Conservation (phyloP, 2,329 filamentous ascomycete genomes). For the Alternaria hordeiaustralica region DNA sequence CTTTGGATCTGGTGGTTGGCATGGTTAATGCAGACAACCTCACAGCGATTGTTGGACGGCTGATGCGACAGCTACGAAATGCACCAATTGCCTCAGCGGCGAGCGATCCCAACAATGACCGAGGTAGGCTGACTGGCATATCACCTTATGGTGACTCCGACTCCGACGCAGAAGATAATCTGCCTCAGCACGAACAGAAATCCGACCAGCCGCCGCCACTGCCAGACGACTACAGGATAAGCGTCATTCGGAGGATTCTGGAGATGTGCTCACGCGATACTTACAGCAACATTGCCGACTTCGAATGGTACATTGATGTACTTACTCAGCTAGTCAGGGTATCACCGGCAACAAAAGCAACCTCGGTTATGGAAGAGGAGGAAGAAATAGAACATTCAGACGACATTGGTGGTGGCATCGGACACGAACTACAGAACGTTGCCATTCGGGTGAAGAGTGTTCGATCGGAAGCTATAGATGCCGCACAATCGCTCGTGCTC, state of each 20-base stretch:
- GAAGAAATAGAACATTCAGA: constrained; percentile 33
- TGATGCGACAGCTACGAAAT: constrained; percentile 83
- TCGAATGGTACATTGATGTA: constrained; percentile 97
- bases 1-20: constrained; percentile 86
- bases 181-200: constrained; percentile 60
- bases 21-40: constrained; percentile 93
- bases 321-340: constrained; percentile 80
- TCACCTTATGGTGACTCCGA: constrained; percentile 62
- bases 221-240: constrained; percentile 83
- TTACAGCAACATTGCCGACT: constrained; percentile 84
- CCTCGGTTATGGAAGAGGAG: constrained; percentile 32
- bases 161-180: constrained; percentile 61
- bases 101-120: constrained; percentile 56
- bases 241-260: constrained; percentile 82
- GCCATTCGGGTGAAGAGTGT: constrained; percentile 90
- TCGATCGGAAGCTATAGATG: constrained; percentile 77
- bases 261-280: constrained; percentile 90
- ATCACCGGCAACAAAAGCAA: constrained; percentile 61
- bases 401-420: constrained; percentile 73
- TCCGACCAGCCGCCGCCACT: constrained; percentile 64
- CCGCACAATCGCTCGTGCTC: constrained; percentile 77
- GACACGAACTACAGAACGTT: constrained; percentile 85
- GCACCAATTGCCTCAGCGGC: constrained; percentile 63
- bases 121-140: constrained; percentile 50
- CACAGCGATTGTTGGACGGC: constrained; percentile 79